Evolutionary conservation across 2,329 filamentous ascomycete genomes (phyloP).

Genomic region (Verticillium albo-atrum): DNA sequence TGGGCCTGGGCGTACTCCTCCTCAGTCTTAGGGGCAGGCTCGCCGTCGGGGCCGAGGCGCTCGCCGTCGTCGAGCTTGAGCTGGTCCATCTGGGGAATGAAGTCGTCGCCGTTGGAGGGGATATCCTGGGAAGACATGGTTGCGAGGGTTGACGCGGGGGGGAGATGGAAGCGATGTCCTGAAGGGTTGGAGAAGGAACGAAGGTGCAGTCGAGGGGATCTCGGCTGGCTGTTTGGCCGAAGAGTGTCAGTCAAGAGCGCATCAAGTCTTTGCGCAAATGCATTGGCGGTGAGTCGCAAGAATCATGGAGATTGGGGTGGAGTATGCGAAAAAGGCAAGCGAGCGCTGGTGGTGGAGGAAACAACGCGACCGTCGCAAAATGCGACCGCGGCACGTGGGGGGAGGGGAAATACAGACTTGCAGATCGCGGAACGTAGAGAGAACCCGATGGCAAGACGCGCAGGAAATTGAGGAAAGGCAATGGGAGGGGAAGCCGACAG

Average conservation of each 20-base stretch:
- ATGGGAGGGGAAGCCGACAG: neutral
- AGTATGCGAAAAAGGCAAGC: neutral
- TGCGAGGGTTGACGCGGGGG: neutral
- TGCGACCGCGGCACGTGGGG: neutral
- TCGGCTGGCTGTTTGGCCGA: neutral
- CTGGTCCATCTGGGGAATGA: constrained; percentile 59
- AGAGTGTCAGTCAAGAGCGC: neutral
- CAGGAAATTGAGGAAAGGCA: neutral
- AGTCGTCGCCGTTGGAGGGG: constrained; percentile 43
- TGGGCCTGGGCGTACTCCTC: constrained; percentile 93
- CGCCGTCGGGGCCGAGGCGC: constrained; percentile 67
- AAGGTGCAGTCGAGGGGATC: neutral
- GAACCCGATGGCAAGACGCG: neutral
- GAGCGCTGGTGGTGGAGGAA: neutral
- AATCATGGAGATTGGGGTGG: neutral
- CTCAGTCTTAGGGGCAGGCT: constrained; percentile 82
- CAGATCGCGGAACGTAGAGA: neutral
- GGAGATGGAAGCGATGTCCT: neutral
- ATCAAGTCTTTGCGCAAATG: neutral
- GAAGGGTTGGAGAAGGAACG: neutral
- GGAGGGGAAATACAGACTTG: neutral
- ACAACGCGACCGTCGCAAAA: neutral
- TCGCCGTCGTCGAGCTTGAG: constrained; percentile 62
- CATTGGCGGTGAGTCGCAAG: neutral
- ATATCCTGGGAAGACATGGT: neutral